Evolutionary conservation across 208 protist species (phyloP).

Genomic region (Acanthamoeba sp.): DNA sequence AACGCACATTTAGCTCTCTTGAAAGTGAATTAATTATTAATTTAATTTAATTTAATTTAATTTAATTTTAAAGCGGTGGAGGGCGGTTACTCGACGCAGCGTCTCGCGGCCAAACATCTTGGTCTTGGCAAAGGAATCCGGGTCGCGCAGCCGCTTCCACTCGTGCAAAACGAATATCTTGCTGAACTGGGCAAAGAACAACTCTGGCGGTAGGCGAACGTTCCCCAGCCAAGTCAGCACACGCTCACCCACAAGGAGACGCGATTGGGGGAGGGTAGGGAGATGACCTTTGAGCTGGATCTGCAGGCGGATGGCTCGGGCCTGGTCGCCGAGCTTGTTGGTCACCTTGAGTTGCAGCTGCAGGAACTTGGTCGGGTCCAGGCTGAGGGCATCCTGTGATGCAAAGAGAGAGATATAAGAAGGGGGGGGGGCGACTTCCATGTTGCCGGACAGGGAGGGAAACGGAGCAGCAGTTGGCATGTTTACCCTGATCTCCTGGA

Average conservation of each 20-base stretch:
- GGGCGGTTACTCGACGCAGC: not conserved
- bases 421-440: no score
- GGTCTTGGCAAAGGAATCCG: slow-evolving; percentile 21
- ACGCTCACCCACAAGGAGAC: not conserved
- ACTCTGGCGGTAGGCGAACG: not conserved
- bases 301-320: not conserved
- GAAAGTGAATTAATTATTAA: no score
- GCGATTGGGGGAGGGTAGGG: no score
- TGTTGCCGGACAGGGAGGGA: no score
- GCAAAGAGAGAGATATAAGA: no score
- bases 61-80: not conserved
- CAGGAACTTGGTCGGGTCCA: slow-evolving; percentile 47
- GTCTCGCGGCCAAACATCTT: slow-evolving; percentile 39
- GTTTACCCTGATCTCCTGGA: not conserved
- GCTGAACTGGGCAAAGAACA: not conserved
- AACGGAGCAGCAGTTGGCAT: not conserved
- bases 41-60: no score
- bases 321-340: slow-evolving; percentile 22
- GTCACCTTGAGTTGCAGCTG: slow-evolving; percentile 32
- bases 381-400: not conserved
- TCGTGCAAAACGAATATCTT: slow-evolving; percentile 8
- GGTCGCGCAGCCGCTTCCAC: not conserved
- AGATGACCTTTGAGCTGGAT: not conserved
- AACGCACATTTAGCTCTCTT: no score
- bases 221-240: no score